Percentiles rank a stretch among this genome's conserved stretches.
Conservation (phyloP, 2,329 filamentous ascomycete species). For the Fusarium humuli region DNA sequence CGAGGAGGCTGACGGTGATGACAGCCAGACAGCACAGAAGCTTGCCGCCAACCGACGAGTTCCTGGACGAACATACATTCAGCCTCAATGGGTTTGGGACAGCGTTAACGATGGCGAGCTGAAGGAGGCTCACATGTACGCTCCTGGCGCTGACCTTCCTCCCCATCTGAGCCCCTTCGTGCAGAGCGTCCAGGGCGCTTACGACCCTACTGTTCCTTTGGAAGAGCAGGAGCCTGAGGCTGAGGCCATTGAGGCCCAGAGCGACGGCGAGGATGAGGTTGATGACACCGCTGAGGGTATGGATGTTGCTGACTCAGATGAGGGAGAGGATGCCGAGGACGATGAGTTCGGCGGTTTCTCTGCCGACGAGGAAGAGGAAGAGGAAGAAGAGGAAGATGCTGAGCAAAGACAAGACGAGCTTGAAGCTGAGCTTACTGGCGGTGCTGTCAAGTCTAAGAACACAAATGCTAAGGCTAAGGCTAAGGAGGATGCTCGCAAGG, state of each 20-base stretch:
- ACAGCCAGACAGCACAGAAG: constrained; percentile 72
- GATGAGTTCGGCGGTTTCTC: constrained; percentile 63
- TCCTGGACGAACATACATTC: constrained; percentile 91
- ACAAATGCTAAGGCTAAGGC: constrained; percentile 65
- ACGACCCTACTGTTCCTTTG: constrained; percentile 88
- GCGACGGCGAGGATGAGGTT: constrained; percentile 61
- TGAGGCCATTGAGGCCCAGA: constrained; percentile 80
- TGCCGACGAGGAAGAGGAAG: constrained; percentile 58
- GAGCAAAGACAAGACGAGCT: constrained; percentile 87
- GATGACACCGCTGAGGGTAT: constrained; percentile 62
- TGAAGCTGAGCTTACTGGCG: constrained; percentile 89
- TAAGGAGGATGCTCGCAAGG: constrained; percentile 77
- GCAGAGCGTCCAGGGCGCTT: constrained; percentile 84
- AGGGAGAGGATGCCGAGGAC: constrained; percentile 60
- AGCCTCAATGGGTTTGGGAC: constrained; percentile 99
- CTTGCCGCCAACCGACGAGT: constrained; percentile 76
- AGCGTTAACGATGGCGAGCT: constrained; percentile 92
- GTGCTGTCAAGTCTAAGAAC: constrained; percentile 63
- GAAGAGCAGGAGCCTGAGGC: constrained; percentile 89
- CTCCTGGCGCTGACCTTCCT: constrained; percentile 87
- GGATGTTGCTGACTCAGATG: constrained; percentile 63
- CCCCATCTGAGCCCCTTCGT: constrained; percentile 98
- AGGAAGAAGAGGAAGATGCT: constrained; percentile 71
- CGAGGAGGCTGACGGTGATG: constrained; percentile 58
- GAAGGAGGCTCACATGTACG: constrained; percentile 87